Evolutionary conservation across 2,329 filamentous ascomycete genomes (phyloP).

Genomic region (Cytospora mali): DNA sequence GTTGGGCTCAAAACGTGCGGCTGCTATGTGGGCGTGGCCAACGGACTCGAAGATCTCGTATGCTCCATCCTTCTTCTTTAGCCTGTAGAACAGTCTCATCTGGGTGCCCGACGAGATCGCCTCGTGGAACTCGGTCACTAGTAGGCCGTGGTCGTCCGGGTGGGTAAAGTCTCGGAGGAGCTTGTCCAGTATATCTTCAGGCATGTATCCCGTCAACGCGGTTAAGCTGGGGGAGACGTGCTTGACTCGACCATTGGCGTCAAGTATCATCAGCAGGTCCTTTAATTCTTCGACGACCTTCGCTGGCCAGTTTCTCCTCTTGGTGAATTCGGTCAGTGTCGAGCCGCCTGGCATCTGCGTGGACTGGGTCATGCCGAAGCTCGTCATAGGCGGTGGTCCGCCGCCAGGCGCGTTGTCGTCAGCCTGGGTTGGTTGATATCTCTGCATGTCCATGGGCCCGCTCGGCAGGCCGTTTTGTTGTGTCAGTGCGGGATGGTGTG

Average conservation of each 20-base stretch:
- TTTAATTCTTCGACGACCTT: slow-evolving; percentile 87
- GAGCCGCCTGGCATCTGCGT: slow-evolving; percentile 41
- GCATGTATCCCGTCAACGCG: slow-evolving; percentile 72
- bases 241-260: slow-evolving; percentile 78
- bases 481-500: slow-evolving; percentile 26
- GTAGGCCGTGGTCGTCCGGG: slow-evolving; percentile 79
- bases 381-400: slow-evolving; percentile 45
- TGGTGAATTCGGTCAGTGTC: slow-evolving; percentile 61
- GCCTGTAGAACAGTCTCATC: slow-evolving; percentile 83
- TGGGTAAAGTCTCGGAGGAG: slow-evolving; percentile 85
- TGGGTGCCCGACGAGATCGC: slow-evolving; percentile 80
- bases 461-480: slow-evolving; percentile 24
- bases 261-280: slow-evolving; percentile 86
- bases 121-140: slow-evolving; percentile 86
- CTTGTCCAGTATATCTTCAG: slow-evolving; percentile 70
- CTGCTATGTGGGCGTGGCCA: slow-evolving; percentile 85
- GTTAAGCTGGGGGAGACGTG: slow-evolving; percentile 83
- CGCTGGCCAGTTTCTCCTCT: slow-evolving; percentile 77
- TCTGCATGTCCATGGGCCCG: slow-evolving; percentile 26
- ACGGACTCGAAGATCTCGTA: slow-evolving; percentile 88
- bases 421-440: slow-evolving; percentile 28
- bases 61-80: slow-evolving; percentile 71
- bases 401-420: slow-evolving; percentile 43
- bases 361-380: slow-evolving; percentile 35
- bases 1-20: slow-evolving; percentile 64